Evolutionary conservation across 2,329 filamentous ascomycete genomes (phyloP), one percentile per base, ranked within the genome.

Genomic region (Fusarium foetens): DNA sequence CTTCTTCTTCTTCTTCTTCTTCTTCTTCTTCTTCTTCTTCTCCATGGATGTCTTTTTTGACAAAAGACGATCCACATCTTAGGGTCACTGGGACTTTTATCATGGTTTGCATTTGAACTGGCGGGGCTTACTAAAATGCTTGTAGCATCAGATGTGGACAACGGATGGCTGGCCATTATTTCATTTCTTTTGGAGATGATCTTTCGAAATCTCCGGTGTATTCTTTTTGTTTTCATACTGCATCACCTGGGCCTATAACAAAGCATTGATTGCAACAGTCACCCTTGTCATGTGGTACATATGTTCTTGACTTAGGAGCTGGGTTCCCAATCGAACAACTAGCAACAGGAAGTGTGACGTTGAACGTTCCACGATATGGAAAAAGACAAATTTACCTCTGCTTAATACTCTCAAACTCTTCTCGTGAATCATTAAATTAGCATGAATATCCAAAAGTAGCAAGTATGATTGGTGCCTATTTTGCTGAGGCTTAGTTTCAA

Each of bases 361-460:
- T 71, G 74, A 64, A 39, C 72, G 74, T 71, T 74, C 8, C 27
- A 63, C 67, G 36, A 70, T 53, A 70, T 73, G 68, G 55, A 73
- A 55, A 73, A 73, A 77, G 45, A 69, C n/a, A 55, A 74, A 59
- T 62, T 33, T 46, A 36, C 66, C 52, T 57, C 60, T 68, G 33
- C 48, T 53, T 46, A 62, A 36, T 46, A 11, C 27, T 48, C 39
- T 19, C 12, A 12, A 51, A 25, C n/a, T 31, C 36, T 16, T 27
- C 43, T 8, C 13, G 55, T 33, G 33, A 29, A 38, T 33, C 19
- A 23, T 38, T 14, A 16, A 14, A 35, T 27, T 31, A 16, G 36
- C 29, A 43, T 65, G 45, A 54, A 17, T 23, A 45, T 11, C 23
- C 21, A 49, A 41, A 13, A n/a, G 33, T 38, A 23, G 38, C 39